Evolutionary conservation across 805 yeast genomes (phyloP).

Genomic region (Candida parachauliodes): DNA sequence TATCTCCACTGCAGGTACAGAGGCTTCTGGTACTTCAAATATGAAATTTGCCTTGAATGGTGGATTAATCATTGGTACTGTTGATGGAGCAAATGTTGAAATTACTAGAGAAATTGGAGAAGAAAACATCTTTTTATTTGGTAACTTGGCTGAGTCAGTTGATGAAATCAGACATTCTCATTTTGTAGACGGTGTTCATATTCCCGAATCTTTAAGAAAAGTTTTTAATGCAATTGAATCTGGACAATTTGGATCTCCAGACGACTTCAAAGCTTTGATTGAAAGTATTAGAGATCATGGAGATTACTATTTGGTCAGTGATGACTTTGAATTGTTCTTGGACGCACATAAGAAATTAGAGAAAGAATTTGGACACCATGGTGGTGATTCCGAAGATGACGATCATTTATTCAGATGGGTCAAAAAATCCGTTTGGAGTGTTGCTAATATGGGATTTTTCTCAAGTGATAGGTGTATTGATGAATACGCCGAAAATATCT

Average conservation of each 20-base stretch:
- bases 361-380: conserved; percentile 52
- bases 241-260: conserved; percentile 69
- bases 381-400: conserved; percentile 38
- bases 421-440: conserved; percentile 69
- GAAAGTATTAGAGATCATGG: conserved; percentile 72
- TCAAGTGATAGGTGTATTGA: conserved; percentile 86
- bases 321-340: conserved; percentile 84
- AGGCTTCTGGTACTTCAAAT: conserved; percentile 93
- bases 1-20: conserved; percentile 96
- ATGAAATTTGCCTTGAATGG: conserved; percentile 95
- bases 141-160: conserved; percentile 85
- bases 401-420: conserved; percentile 68
- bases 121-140: conserved; percentile 87
- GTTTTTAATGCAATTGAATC: conserved; percentile 67
- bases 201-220: conserved; percentile 56
- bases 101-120: conserved; percentile 92
- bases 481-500: conserved; percentile 87
- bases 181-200: conserved; percentile 51
- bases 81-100: conserved; percentile 96
- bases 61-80: conserved; percentile 91
- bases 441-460: conserved; percentile 93
- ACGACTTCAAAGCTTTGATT: conserved; percentile 63
- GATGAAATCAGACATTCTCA: conserved; percentile 81
- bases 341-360: conserved; percentile 79
- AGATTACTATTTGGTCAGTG: conserved; percentile 82